These are phyloP conservation scores for Alternaria incomplexa DNA, from an alignment of 2,329 filamentous ascomycete genomes.

Conservation along the genomic window DNA sequence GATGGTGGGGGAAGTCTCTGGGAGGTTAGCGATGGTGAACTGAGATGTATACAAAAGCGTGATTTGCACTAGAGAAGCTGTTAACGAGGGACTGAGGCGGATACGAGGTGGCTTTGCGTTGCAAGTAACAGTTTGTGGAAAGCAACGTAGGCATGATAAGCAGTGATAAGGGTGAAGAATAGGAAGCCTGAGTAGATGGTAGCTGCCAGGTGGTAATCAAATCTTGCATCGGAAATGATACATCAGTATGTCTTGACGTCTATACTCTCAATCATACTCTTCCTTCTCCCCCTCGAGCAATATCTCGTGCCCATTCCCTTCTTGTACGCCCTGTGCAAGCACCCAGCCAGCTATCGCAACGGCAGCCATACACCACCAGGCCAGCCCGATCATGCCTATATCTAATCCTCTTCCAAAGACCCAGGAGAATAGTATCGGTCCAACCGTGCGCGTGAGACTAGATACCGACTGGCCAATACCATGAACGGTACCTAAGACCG, in stretches of 20 bases:
- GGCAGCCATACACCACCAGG: slow-evolving; percentile 63
- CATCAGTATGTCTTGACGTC: accelerated
- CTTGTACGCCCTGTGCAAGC: slow-evolving; percentile 62
- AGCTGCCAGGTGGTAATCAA: not conserved
- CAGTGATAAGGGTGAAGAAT: not conserved
- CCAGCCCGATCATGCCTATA: slow-evolving; percentile 63
- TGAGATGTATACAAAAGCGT: not conserved
- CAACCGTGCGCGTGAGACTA: slow-evolving; percentile 65
- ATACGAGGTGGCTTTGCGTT: not conserved
- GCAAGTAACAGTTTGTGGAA: not conserved
- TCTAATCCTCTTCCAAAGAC: slow-evolving; percentile 66
- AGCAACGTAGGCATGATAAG: not conserved
- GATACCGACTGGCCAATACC: slow-evolving; percentile 66
- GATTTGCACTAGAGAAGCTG: accelerated
- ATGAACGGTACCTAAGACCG: slow-evolving; percentile 63
- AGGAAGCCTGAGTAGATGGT: not conserved
- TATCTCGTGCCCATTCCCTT: slow-evolving; percentile 70
- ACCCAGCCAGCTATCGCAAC: slow-evolving; percentile 58
- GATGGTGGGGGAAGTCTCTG: too few relatives aligned
- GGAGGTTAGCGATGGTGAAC: too few relatives aligned
- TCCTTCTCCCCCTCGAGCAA: slow-evolving; percentile 58
- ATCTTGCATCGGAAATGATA: not conserved
- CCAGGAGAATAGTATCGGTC: slow-evolving; percentile 65
- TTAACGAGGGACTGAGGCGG: not conserved
- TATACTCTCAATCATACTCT: not conserved